Evolutionary conservation across 495 filamentous ascomycete species (phyloP).

Genomic region (Aspergillus nidulans): DNA sequence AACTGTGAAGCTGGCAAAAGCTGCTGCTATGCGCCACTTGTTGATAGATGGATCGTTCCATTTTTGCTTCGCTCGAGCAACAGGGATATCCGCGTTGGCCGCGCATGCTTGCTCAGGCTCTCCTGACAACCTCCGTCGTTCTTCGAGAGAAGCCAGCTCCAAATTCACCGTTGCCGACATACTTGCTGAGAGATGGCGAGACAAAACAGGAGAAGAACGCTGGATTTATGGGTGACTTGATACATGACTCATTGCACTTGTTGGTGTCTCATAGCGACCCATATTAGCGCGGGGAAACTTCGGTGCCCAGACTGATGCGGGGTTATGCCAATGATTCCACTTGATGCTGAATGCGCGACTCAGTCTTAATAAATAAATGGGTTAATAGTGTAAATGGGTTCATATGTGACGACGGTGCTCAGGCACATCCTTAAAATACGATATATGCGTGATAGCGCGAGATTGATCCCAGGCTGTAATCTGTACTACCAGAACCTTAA

Average conservation of each 20-base stretch:
- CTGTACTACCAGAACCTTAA: not conserved
- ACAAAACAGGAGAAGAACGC: not conserved
- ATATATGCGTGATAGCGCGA: not conserved
- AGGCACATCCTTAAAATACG: not conserved
- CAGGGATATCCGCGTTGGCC: not conserved
- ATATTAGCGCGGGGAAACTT: not conserved
- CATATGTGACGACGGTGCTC: not conserved
- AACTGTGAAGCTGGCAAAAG: conserved; percentile 60
- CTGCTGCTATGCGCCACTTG: conserved; percentile 53
- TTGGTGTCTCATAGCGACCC: not conserved
- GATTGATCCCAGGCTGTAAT: too few relatives aligned
- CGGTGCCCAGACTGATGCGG: not conserved
- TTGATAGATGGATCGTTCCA: conserved; percentile 68
- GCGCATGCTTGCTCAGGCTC: conserved; percentile 2
- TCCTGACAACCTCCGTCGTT: not conserved
- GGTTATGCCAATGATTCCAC: not conserved
- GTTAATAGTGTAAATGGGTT: not conserved
- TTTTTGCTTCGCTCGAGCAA: conserved; percentile 26
- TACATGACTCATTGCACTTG: not conserved
- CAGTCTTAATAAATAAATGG: too few relatives aligned
- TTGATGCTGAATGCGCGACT: not conserved
- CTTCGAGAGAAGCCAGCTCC: not conserved
- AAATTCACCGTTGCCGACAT: conserved; percentile 8
- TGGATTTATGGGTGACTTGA: not conserved
- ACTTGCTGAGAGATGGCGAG: not conserved